Evolutionary conservation across 2,329 filamentous ascomycete species (phyloP), one percentile per base, ranked within the genome.

Genomic region (Arthrinium phaeospermum): DNA sequence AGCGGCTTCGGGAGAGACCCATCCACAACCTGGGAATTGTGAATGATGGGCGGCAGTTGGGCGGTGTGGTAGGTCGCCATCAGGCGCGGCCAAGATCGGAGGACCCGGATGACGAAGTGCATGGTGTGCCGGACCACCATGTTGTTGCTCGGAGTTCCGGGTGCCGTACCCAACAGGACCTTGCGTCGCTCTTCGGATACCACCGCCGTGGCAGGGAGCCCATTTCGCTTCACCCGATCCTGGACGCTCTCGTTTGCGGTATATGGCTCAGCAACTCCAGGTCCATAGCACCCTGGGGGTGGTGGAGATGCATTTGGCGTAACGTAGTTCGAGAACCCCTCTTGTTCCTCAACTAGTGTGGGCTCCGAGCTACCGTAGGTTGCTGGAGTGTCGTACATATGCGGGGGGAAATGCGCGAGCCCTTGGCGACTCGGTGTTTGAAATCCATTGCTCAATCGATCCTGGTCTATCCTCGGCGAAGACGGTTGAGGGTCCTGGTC

Each of bases 41-140:
- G 74, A n/a, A 75, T 74, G 4, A 75, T 68, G 19, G 74, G 74
- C 4, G 74, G 74, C 14, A 75, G 51, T 1, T 72, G 71, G 5
- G 19, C 34, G 14, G 49, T 70, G 44, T 69, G 64, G 22, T 75
- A 69, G 13, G 69, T 51, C 0, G 72, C 74, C 72, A 75, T 69
- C 7, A 75, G 14, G 2, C 74, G 71, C 3, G 74, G 72, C 74
- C 74, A 75, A n/a, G 73, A 73, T 45, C 68, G 71, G 7, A 73
- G 70, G 1, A 72, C 68, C 5, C 74, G 73, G 27, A 75, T 71
- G 2, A 72, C 69, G 30, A 74, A 73, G n/a, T 73, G 67, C 64
- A 73, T 73, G 12, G 70, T 72, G 46, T 75, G 74, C 27, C 69
- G 22, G 5, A 68, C 69, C 8, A 72, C 61, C 47, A 61, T 14